Base-by-base conservation (phyloP, 2,329 filamentous ascomycete genomes). In the Dactylellina parvicollis region DNA sequence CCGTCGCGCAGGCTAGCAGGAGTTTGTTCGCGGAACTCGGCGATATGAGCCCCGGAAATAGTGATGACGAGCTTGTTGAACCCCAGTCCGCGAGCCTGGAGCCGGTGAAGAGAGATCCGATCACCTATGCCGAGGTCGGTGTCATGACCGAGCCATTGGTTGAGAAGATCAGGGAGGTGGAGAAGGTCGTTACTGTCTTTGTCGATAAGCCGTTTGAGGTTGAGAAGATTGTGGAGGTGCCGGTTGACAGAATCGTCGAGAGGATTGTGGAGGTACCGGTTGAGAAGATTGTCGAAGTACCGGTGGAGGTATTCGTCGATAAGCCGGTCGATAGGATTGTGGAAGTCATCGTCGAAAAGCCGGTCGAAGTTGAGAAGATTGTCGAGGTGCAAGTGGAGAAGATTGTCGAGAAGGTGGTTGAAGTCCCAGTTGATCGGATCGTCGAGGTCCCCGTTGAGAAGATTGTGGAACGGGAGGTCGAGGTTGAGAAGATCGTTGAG, bases 1-100 rank as follows among this genome's bases (percentile, higher is more conserved):
- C 67, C 24, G 67, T 72, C 26, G 50, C 59, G 10, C 61, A 64
- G 26, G 67, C 67, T n/a, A 65, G 59, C 18, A 61, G 96, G 82
- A 98, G 90, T 78, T 84, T 99, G 55, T 96, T 95, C 79, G 92
- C 92, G 40, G 95, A 99, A 81, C 85, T 99, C 42, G 92, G 90
- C 59, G 91, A 92, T 76, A 50, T 64, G 50, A 72, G 75, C 1
- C 83, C 97, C 44, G 89, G 87, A 74, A 87, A 88, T 75, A 89
- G 90, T 76, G 91, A 92, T 75, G 90, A 92, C 71, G 89, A 90
- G 74, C 59, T 72, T 14, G 67, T 72, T 24, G 67, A 72, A 20
- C 67, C 67, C 10, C 67, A 72, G 28, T 65, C 59, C 40, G 67
- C 67, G 20, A 65, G 42, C 10, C 34, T 74, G 26, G 70, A 74